Base-by-base conservation (phyloP, 345 rosid genomes). In the Erodium maritimum region DNA sequence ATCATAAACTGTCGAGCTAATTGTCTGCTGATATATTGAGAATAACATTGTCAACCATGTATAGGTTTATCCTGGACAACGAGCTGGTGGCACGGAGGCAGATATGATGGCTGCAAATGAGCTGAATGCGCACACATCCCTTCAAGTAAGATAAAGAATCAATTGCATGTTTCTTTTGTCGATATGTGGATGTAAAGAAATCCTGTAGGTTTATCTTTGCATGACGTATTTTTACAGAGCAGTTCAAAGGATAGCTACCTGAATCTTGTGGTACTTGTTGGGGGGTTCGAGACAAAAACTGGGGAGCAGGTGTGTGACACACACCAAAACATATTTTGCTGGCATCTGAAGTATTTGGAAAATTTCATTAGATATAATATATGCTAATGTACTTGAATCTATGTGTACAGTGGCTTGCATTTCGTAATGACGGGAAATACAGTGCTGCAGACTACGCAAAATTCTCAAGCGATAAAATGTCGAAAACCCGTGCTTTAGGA, bases 91-190 rank as follows among this genome's bases (percentile, higher is more conserved):
- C 34, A 54, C 70, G 67, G 98, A 91, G 77, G 88, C 95, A 23
- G 98, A 91, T 75, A 79, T 82, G 95, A 86, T 91, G 98, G 98
- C 96, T 56, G 95, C 96, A 69, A 91, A 84, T 69, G 98, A 91
- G 75, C 82, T 91, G 54, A 84, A 79, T 75, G 71, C 85, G 21
- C 98, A 88, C 82, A 66, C 91, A 71, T 77, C 73, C 69, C 98
- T 91, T 66, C 96, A 91, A 87, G 97, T 91, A 68, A 12, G 71
- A 65, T 59, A 18, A 8, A 19, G 61, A 21, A 23, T 54, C 17
- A 12, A 9, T 23, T 1, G 10, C 9, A 17, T 24, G 11, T 60
- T 46, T 17, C 2, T 60, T 74, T 62, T 37, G 19, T 58, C 21
- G 50, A 23, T 23, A 6, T 48, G 7, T 65, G 21, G 1, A 17